phyloP scores from a whole-genome alignment of 1,284 basidiomycete species.

The Leccinum proximum region DNA sequence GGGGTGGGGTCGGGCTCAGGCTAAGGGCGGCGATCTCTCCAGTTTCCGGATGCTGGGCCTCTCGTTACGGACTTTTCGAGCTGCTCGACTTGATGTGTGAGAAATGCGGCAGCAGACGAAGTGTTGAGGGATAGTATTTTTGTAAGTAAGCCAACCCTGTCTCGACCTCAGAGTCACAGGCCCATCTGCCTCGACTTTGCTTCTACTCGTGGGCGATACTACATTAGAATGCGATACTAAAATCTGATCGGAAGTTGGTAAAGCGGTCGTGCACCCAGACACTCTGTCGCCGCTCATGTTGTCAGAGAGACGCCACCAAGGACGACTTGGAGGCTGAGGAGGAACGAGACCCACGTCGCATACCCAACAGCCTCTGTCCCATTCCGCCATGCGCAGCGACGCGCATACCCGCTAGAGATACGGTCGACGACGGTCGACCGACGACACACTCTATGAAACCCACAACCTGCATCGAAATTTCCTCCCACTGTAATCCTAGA shows the following conservation, averaged over 20 bases:
- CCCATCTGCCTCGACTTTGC: too few relatives aligned
- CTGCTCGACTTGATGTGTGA: slow-evolving; percentile 80
- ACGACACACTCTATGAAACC: background rate
- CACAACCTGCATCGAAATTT: background rate
- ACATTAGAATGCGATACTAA: background rate
- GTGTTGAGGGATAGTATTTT: too few relatives aligned
- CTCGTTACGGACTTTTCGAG: slow-evolving; percentile 70
- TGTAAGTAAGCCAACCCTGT: too few relatives aligned
- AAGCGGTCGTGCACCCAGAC: slow-evolving; percentile 26
- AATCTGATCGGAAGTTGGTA: background rate
- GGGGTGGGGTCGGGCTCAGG: slow-evolving; percentile 9
- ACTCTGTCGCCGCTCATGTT: slow-evolving; percentile 24
- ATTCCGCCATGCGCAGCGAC: too few relatives aligned
- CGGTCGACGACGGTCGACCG: background rate
- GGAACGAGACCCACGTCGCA: too few relatives aligned
- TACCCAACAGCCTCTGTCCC: too few relatives aligned
- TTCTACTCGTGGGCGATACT: slow-evolving; percentile 19
- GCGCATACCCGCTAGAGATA: too few relatives aligned
- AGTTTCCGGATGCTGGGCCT: slow-evolving; percentile 51
- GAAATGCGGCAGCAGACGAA: slow-evolving; percentile 54
- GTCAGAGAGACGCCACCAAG: background rate
- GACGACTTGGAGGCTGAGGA: background rate
- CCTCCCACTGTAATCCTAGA: background rate
- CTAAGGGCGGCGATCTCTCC: slow-evolving; percentile 48
- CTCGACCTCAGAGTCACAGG: too few relatives aligned